Conservation (phyloP, 306 rosid species). For the Gastrolobium villosum region DNA sequence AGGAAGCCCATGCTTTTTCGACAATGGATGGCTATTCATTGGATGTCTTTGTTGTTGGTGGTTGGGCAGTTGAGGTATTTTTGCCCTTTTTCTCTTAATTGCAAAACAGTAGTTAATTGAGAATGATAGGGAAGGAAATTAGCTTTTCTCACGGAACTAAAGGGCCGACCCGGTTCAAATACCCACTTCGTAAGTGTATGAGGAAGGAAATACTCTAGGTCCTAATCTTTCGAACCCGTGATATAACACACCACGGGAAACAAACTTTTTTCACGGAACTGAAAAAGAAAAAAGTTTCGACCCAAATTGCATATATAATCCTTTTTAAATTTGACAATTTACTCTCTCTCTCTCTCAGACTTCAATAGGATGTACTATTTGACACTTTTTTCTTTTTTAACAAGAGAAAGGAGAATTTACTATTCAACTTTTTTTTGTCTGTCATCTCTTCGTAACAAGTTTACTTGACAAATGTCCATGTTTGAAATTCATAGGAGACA, state of each 20-base stretch:
- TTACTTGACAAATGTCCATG: conserved; percentile 45
- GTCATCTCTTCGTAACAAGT: conserved; percentile 25
- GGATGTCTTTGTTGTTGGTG: conserved; percentile 87
- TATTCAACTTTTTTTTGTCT: conserved; percentile 1
- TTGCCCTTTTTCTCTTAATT: conserved; percentile 16
- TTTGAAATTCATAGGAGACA: conserved; percentile 65
- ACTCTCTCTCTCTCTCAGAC: conserved; percentile 23
- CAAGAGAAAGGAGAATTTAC: conserved; percentile 1
- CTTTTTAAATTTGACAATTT: conserved; percentile 19
- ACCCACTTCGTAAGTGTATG: no score
- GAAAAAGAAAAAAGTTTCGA: neutral
- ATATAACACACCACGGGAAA: no score
- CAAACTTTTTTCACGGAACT: no score
- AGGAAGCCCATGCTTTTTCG: conserved; percentile 92
- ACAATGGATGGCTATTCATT: conserved; percentile 86
- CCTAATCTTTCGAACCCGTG: no score
- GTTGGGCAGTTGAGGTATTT: conserved; percentile 82
- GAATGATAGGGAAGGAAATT: conserved; percentile 25
- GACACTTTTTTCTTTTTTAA: no score
- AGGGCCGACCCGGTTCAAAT: no score
- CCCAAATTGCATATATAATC: conserved; percentile 8
- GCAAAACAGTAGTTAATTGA: conserved; percentile 3
- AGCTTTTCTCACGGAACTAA: neutral
- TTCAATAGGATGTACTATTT: neutral
- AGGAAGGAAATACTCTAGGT: no score